phyloP scores from a whole-genome alignment of 2,329 filamentous ascomycete genomes.

The Chrysoporthe deuterocubensis region DNA sequence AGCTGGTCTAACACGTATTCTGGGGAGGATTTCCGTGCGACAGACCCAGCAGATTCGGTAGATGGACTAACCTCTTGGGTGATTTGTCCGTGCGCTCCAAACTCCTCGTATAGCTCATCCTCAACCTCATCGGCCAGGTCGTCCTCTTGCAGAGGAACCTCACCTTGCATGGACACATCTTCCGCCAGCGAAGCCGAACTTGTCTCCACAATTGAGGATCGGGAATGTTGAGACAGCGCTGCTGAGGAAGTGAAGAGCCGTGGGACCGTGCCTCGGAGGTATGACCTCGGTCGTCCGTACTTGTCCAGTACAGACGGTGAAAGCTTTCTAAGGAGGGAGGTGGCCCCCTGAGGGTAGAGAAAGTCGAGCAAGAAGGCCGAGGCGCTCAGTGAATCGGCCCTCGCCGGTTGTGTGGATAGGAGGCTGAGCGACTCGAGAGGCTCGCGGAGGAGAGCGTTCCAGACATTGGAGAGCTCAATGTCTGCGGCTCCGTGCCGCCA shows the following conservation, averaged over 20 bases:
- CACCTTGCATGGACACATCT: conserved; percentile 5
- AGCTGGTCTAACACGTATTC: background rate
- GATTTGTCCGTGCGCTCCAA: background rate
- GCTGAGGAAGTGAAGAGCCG: conserved; percentile 36
- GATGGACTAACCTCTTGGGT: background rate
- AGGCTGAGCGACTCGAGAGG: conserved; percentile 35
- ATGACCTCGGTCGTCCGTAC: conserved; percentile 28
- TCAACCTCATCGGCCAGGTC: conserved; percentile 11
- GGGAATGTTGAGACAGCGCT: conserved; percentile 23
- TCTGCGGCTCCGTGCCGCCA: conserved; percentile 59
- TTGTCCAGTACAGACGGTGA: conserved; percentile 30
- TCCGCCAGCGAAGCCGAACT: background rate
- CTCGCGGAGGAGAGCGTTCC: conserved; percentile 44
- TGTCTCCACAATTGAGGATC: background rate
- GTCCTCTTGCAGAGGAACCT: background rate
- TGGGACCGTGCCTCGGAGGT: conserved; percentile 27
- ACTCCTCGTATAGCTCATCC: background rate
- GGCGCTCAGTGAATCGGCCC: conserved; percentile 42
- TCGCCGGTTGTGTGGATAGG: conserved; percentile 33
- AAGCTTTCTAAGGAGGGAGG: conserved; percentile 47
- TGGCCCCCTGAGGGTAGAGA: conserved; percentile 53
- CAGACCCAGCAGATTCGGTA: background rate
- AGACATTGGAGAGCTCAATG: conserved; percentile 51
- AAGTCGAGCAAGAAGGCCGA: conserved; percentile 61
- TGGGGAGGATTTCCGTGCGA: background rate